A percentile compares a stretch with the other conserved stretches of the same genome.
Conservation (phyloP, 2,329 filamentous ascomycete species). For the Penicillium oxalicum region DNA sequence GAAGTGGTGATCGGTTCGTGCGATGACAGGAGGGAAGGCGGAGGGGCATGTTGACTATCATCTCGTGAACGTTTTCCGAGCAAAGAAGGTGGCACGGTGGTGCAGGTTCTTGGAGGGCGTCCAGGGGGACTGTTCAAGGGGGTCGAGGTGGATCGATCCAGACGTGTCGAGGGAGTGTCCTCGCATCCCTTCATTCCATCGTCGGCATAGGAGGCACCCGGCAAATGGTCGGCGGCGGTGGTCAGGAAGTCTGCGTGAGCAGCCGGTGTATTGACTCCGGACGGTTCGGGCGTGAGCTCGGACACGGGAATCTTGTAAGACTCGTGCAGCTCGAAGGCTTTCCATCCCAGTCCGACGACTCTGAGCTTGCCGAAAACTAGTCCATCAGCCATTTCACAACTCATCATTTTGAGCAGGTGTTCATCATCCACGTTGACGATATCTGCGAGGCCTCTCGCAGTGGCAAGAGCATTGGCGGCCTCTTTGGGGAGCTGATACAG, state of each 20-base stretch:
- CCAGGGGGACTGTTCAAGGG: neutral
- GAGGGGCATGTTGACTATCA: conserved; percentile 7
- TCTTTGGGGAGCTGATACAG: conserved; percentile 1
- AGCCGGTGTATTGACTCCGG: conserved; percentile 13
- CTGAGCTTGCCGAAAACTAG: conserved; percentile 29
- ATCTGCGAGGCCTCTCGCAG: conserved; percentile 26
- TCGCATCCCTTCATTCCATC: neutral
- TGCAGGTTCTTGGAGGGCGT: neutral
- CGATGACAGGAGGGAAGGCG: neutral
- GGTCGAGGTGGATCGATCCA: neutral
- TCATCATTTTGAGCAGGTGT: conserved; percentile 27
- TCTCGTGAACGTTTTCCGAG: conserved; percentile 24
- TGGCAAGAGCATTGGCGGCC: conserved; percentile 7
- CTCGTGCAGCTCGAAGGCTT: conserved; percentile 34
- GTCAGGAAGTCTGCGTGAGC: conserved; percentile 8
- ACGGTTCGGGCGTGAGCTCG: conserved; percentile 2
- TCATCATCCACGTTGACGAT: conserved; percentile 36
- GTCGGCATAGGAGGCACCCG: neutral
- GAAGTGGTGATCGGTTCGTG: neutral
- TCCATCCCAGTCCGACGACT: conserved; percentile 36
- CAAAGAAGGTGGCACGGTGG: conserved; percentile 13
- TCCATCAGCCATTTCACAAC: conserved; percentile 28
- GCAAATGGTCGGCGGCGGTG: neutral
- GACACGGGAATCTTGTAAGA: conserved; percentile 29
- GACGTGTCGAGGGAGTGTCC: neutral